A percentile compares a stretch with the other conserved stretches of the same genome.
Evolutionary conservation across 2,329 filamentous ascomycete species (phyloP).

Genomic region (Fusarium chaquense): DNA sequence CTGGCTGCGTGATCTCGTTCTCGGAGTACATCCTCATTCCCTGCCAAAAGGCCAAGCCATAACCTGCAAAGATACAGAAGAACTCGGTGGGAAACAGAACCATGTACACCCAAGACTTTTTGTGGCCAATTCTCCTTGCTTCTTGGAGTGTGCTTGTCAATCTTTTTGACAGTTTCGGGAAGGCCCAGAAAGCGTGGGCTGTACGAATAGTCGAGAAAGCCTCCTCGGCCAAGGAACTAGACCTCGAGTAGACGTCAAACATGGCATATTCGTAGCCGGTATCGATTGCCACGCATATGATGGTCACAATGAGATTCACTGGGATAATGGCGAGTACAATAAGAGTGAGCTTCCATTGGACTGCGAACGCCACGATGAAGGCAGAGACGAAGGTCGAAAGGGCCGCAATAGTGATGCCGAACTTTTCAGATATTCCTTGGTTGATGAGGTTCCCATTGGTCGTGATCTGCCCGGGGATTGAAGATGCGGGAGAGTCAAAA

Average conservation of each 20-base stretch:
- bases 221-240: slow-evolving; percentile 62
- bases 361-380: slow-evolving; percentile 56
- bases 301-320: slow-evolving; percentile 56
- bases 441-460: slow-evolving; percentile 62
- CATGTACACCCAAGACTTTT: slow-evolving; percentile 59
- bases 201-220: slow-evolving; percentile 62
- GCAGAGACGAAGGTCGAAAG: slow-evolving; percentile 56
- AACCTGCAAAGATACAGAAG: slow-evolving; percentile 61
- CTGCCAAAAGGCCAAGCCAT: slow-evolving; percentile 65
- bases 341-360: slow-evolving; percentile 59
- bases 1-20: slow-evolving; percentile 59
- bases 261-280: slow-evolving; percentile 58
- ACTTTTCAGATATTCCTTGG: slow-evolving; percentile 60
- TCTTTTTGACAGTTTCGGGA: slow-evolving; percentile 56
- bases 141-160: slow-evolving; percentile 59
- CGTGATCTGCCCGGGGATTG: slow-evolving; percentile 60
- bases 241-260: slow-evolving; percentile 58
- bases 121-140: slow-evolving; percentile 55
- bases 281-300: slow-evolving; percentile 55
- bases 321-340: slow-evolving; percentile 61
- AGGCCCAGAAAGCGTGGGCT: slow-evolving; percentile 64
- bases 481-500: slow-evolving; percentile 63
- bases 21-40: slow-evolving; percentile 60
- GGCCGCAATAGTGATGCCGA: slow-evolving; percentile 57
- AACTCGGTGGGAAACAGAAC: slow-evolving; percentile 60